These are phyloP conservation scores for Microbotryum intermedium DNA, from an alignment of 1,284 basidiomycete species.

Conservation along the genomic window DNA sequence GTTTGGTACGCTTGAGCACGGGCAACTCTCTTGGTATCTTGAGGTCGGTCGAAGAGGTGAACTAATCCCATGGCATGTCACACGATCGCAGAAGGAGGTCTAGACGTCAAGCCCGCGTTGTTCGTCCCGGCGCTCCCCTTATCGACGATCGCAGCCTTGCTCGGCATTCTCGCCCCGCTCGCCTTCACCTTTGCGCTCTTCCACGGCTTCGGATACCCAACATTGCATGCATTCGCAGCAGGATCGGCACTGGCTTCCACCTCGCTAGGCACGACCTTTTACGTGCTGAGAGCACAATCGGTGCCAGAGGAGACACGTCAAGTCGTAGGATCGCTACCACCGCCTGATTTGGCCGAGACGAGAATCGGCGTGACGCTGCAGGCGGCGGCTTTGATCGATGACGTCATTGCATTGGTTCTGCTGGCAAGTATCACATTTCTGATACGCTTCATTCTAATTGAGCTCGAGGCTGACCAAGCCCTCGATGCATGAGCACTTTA, in stretches of 20 bases:
- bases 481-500: no score
- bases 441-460: no score
- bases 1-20: slow-evolving; percentile 35
- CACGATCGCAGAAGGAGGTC: slow-evolving; percentile 41
- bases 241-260: slow-evolving; percentile 50
- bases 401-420: slow-evolving; percentile 50
- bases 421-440: slow-evolving; percentile 24
- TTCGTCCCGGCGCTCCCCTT: slow-evolving; percentile 44
- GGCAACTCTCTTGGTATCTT: neutral
- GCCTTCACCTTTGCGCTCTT: slow-evolving; percentile 36
- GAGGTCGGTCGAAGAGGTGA: neutral
- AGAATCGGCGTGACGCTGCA: slow-evolving; percentile 48
- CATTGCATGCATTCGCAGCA: slow-evolving; percentile 47
- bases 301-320: slow-evolving; percentile 4
- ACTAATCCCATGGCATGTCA: neutral
- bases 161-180: slow-evolving; percentile 47
- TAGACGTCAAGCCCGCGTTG: slow-evolving; percentile 42
- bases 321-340: neutral
- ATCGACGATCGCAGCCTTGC: slow-evolving; percentile 44
- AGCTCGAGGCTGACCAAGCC: no score
- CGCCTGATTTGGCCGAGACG: slow-evolving; percentile 42
- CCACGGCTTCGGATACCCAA: slow-evolving; percentile 35
- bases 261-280: slow-evolving; percentile 49
- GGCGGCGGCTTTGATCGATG: slow-evolving; percentile 50
- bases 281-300: slow-evolving; percentile 39